A percentile compares a stretch with the other conserved stretches of the same genome.
Evolutionary conservation across 2,329 filamentous ascomycete species (phyloP).

Genomic region (Venturia aucupariae): DNA sequence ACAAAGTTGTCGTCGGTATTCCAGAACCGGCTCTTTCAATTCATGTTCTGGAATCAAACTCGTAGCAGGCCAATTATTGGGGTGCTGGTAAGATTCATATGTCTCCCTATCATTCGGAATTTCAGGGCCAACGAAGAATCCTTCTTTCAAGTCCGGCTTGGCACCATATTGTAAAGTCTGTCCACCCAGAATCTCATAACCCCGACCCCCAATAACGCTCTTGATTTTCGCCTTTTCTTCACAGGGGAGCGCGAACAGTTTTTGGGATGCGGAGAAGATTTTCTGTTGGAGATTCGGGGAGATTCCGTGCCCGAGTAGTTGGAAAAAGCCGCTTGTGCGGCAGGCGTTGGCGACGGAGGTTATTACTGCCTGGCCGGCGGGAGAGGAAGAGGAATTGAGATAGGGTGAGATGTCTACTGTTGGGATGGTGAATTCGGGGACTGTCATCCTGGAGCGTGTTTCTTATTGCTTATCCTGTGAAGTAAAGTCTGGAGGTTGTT

Average conservation of each 20-base stretch:
- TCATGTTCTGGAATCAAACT: neutral
- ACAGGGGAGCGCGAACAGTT: conserved; percentile 41
- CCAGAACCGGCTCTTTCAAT: conserved; percentile 2
- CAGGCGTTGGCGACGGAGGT: conserved; percentile 5
- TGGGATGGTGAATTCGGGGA: conserved; percentile 7
- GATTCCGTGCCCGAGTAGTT: conserved; percentile 42
- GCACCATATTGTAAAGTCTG: conserved; percentile 16
- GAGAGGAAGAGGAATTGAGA: neutral
- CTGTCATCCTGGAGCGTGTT: neutral
- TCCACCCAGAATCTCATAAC: conserved; percentile 16
- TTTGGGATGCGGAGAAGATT: conserved; percentile 34
- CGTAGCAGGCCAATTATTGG: conserved; percentile 11
- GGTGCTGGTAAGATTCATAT: neutral
- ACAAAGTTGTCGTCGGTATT: conserved; percentile 9
- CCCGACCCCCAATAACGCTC: conserved; percentile 11
- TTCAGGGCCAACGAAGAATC: conserved; percentile 11
- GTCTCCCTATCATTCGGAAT: neutral
- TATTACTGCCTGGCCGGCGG: neutral
- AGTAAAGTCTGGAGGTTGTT: neutral
- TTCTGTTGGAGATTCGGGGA: conserved; percentile 31
- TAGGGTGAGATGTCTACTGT: conserved; percentile 9
- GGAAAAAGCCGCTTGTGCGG: conserved; percentile 43
- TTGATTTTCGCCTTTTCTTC: conserved; percentile 36
- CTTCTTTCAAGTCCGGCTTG: conserved; percentile 17
- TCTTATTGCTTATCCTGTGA: neutral